Percentiles rank a stretch among this genome's conserved stretches.
Conservation (phyloP, 345 rosid genomes). For the Cardiospermum halicacabum region DNA sequence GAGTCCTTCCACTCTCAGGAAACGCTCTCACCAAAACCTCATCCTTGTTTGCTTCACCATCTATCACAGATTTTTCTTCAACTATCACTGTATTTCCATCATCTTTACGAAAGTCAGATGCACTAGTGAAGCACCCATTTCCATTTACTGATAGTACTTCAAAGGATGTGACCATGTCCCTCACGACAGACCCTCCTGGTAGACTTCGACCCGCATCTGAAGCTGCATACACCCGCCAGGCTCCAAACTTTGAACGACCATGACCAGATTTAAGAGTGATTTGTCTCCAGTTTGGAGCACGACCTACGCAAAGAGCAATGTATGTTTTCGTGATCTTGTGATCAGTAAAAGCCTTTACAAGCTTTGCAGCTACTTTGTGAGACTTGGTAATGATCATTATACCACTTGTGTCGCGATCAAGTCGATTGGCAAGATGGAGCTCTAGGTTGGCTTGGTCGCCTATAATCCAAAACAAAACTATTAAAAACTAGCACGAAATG, state of each 20-base stretch:
- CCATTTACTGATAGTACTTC: slow-evolving; percentile 66
- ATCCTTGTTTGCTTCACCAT: slow-evolving; percentile 25
- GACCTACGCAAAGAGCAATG: slow-evolving; percentile 64
- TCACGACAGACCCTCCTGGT: slow-evolving; percentile 79
- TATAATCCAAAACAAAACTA: slow-evolving; percentile 20
- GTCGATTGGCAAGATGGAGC: slow-evolving; percentile 81
- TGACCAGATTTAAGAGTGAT: slow-evolving; percentile 79
- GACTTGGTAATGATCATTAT: slow-evolving; percentile 81
- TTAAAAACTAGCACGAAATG: too few species aligned
- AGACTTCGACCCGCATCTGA: slow-evolving; percentile 65
- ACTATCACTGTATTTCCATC: slow-evolving; percentile 32
- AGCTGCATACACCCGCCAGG: slow-evolving; percentile 81
- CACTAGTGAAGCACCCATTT: slow-evolving; percentile 18
- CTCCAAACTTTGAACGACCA: slow-evolving; percentile 90
- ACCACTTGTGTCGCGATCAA: slow-evolving; percentile 93
- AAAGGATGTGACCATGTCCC: slow-evolving; percentile 84
- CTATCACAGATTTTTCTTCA: slow-evolving; percentile 35
- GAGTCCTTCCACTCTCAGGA: slow-evolving; percentile 85
- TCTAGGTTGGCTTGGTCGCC: slow-evolving; percentile 30
- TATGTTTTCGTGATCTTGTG: slow-evolving; percentile 72
- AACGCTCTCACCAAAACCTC: slow-evolving; percentile 72
- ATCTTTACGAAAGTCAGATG: slow-evolving; percentile 20
- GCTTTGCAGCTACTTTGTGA: slow-evolving; percentile 75
- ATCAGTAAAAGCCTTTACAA: slow-evolving; percentile 77
- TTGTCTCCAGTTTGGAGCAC: slow-evolving; percentile 59